Evolutionary conservation across 805 yeast genomes (phyloP), one percentile per base, ranked within the genome.

Genomic region (Teunomyces cretensis): DNA sequence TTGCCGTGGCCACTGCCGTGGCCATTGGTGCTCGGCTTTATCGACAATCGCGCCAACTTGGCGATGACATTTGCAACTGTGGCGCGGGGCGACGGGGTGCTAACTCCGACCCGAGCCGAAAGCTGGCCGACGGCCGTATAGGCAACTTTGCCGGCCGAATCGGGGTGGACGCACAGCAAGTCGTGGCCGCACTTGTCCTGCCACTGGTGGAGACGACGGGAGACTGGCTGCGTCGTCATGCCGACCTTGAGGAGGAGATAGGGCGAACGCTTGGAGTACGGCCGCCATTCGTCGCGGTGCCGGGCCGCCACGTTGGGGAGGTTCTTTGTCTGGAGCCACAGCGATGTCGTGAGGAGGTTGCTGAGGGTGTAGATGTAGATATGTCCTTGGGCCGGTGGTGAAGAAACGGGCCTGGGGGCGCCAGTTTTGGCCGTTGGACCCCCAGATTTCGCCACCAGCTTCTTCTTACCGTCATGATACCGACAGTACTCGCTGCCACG

Each of bases 291-390:
- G 30, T 61, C 58, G 24, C 43, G 46, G 33, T 61, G 46, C 28
- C 39, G 48, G 28, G 40, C 27, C 30, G 48, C 41, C 3, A 55
- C 46, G 37, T 52, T 46, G 13, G 65, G 64, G 9, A 64, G 47
- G 57, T 69, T 61, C 45, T 65, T 44, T 3, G 72, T 67, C 43
- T 69, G 58, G 38, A 80, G 59, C 71, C 74, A 69, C 47, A 62
- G 58, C 60, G 60, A 17, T 6, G 17, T 9, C 8, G 65, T 67
- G 14, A 75, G 51, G 44, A 79, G 64, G 39, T 69, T 72, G 2
- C 57, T 50, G 33, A 78, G 57, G 0, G 84, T 79, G 55, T 77
- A 80, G 0, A 79, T 67, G 51, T 80, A 80, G 24, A 80, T 75
- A 54, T 52, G 68, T 0, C 84, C 84, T 47, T 51, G 14, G 24